Evolutionary conservation across 805 yeast genomes (phyloP), one percentile per base, ranked within the genome.

Genomic region (Saturnispora ahearnii): DNA sequence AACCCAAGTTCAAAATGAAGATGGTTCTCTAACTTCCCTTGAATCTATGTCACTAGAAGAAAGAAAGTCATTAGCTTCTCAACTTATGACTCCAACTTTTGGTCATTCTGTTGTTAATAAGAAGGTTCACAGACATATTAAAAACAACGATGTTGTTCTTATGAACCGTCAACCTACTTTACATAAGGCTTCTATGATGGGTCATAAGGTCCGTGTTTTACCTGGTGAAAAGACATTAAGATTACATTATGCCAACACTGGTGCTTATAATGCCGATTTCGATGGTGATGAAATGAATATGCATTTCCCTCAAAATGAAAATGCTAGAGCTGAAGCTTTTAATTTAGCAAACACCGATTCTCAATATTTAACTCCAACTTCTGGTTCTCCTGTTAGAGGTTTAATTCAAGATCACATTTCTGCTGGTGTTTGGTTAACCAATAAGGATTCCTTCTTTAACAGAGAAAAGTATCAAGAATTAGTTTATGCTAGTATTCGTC

Each of bases 151-250:
- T 69, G 90, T 93, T 53, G 98, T 95, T 45, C 68, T 95, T 38
- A 93, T 95, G 98, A 93, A 93, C 72, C 90, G 99, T 74, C 99
- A 93, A 73, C 99, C 99, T 44, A 91, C 99, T 13, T 77, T 93
- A 66, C 99, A 93, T 73, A 93, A 93, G 72, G 99, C 99, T 44
- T 95, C 99, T 29, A 93, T 93, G 96, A 93, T 93, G 99, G 99
- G 99, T 58, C 99, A 93, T 70, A 87, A 84, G 64, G 99, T 93
- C 41, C 80, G 96, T 62, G 99, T 93, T 31, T 74, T 93, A 59
- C 99, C 98, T 4, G 96, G 96, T 52, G 99, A 93, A 65, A 93
- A 93, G 74, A 95, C 99, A 4, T 73, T 93, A 60, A 81, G 99
- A 64, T 73, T 93, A 68, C 99, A 93, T 68, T 93, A 93, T 69